Evolutionary conservation across 2,329 filamentous ascomycete species (phyloP), one percentile per base, ranked within the genome.

Genomic region (Myriosclerotinia curreyana): DNA sequence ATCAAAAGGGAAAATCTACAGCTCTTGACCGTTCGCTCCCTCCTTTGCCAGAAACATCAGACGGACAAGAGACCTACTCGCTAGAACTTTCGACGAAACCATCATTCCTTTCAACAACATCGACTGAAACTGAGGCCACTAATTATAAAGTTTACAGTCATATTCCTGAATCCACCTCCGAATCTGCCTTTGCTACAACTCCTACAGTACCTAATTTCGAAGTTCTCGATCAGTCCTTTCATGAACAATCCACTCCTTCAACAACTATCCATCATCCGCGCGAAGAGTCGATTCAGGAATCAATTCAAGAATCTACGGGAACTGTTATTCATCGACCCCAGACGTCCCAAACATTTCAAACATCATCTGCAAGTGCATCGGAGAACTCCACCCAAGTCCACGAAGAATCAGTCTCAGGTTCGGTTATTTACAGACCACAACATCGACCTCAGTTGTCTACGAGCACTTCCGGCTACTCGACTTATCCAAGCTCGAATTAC

Each of bases 91-190:
- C 69, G 34, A 66, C 72, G 53, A 74, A 74, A 71, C 69, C 68
- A 17, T 75, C 74, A 49, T 75, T 76, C 66, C 70, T 70, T 58
- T 72, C 73, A 40, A 69, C 73, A 59, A 66, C 66, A 46, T 72
- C 74, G n/a, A 73, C 70, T 48, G 65, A 67, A 17, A 75, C 73
- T 11, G 72, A 74, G 64, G 72, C 67, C 51, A 72, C 70, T 51
- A 75, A 75, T 62, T 75, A 74, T 68, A 74, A 74, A 69, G 68
- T 74, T 50, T 74, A 73, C 51, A 49, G 66, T 48, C 56, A 65
- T 64, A 63, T 54, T 42, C 69, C 70, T 25, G 25, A 60, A 54
- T 44, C 48, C 22, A 52, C 49, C 17, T 70, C 71, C 49, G 68
- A 72, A 62, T 64, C 66, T 60, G 66, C 67, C 17, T 49, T 68